These are phyloP conservation scores for Carex parvula DNA, from an alignment of 176 grass and related monocot species.

Conservation along the genomic window DNA sequence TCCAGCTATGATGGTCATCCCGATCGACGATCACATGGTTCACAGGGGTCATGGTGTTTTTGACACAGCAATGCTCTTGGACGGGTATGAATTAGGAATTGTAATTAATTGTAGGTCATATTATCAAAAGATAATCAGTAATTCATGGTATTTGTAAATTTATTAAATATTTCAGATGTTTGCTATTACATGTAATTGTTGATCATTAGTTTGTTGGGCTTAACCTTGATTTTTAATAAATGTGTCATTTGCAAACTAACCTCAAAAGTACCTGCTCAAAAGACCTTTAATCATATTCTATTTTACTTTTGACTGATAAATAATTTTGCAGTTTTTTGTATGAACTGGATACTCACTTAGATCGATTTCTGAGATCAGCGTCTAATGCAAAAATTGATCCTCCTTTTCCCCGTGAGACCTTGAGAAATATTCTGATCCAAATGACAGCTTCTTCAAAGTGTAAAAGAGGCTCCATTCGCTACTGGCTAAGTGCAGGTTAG, in stretches of 20 bases:
- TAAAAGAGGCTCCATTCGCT: slow-evolving; percentile 69
- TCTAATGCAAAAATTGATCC: slow-evolving; percentile 44
- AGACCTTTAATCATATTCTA: background rate
- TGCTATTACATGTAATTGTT: background rate
- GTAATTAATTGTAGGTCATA: background rate
- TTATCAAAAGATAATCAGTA: background rate
- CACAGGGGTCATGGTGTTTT: slow-evolving; percentile 91
- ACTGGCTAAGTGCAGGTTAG: slow-evolving; percentile 41
- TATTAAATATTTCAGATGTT: background rate
- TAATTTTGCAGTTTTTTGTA: slow-evolving; percentile 40
- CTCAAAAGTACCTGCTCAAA: background rate
- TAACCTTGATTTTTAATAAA: background rate
- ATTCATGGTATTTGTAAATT: background rate
- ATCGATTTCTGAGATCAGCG: slow-evolving; percentile 81
- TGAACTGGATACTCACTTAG: slow-evolving; percentile 74
- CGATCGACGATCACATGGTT: slow-evolving; percentile 88
- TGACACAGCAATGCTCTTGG: slow-evolving; percentile 84
- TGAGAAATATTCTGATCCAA: slow-evolving; percentile 57
- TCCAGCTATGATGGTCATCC: slow-evolving; percentile 67
- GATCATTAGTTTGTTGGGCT: background rate
- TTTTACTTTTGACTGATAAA: background rate
- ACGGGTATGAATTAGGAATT: slow-evolving; percentile 38
- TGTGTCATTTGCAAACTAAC: background rate
- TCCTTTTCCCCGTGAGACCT: slow-evolving; percentile 41
- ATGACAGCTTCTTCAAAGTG: slow-evolving; percentile 72